Base-by-base conservation (phyloP, 176 grass and related monocot species). In the Juncus effusus region DNA sequence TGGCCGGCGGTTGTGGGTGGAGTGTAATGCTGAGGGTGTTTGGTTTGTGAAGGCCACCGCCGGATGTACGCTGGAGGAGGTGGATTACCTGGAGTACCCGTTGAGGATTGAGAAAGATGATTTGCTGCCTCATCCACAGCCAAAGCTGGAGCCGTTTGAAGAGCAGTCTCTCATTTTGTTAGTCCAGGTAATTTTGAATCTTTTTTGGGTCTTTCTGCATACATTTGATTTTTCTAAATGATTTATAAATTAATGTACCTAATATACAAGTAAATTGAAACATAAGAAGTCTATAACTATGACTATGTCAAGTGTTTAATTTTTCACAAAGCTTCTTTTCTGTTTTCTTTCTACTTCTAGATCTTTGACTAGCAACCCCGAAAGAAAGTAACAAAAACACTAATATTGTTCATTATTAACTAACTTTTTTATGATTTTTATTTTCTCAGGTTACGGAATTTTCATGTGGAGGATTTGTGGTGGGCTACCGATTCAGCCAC, bases 81-180 rank as follows among this genome's bases (percentile, higher is more conserved):
- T 88, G 15, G 85, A 91, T 73, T 79, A 92, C 71, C 81, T 97
- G 53, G 85, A 97, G 82, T 77, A 89, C 66, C 88, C 93, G 2
- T 79, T 92, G 52, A 79, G 76, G 87, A 79, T 96, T 60, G 61
- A 76, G 40, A 97, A 97, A 72, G 88, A 92, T 15, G 88, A 82
- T 42, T 65, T 97, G 6, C 72, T 97, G 4, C 93, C 93, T 0
- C 85, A 88, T 42, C 85, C 77, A 72, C 57, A 0, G 47, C 60
- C 56, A 59, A 41, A 14, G 2, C 42, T 63, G 75, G 63, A 52
- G 40, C 58, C 5, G 51, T 49, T 63, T 13, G 66, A 10, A 8
- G 82, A 89, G 67, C 79, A 89, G 64, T 80, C 82, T 5, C 49
- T 97, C 8, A 84, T 97, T 72, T 78, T 97, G 2, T 77, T 97